Conservation (phyloP, 169 alveolate species). For the Plasmodium gallinaceum region DNA sequence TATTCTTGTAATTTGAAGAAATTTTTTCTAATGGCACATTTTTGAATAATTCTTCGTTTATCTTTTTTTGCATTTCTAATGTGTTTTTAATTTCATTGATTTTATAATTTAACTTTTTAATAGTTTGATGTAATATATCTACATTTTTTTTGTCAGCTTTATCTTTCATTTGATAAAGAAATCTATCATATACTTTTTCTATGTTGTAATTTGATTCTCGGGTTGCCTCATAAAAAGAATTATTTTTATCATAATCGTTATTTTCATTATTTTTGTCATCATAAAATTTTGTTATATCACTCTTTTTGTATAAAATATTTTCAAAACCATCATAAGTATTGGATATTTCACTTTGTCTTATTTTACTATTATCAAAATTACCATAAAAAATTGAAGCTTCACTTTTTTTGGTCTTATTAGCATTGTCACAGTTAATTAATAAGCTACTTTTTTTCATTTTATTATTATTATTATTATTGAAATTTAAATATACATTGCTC, state of each 20-base stretch:
- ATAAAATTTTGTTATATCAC: slow-evolving; percentile 23
- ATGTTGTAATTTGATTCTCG: slow-evolving; percentile 26
- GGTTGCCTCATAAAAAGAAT: slow-evolving; percentile 1
- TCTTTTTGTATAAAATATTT: slow-evolving; percentile 21
- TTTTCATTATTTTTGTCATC: slow-evolving; percentile 17
- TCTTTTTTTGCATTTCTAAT: slow-evolving; percentile 55
- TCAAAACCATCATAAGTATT: slow-evolving; percentile 23
- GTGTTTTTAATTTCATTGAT: slow-evolving; percentile 40
- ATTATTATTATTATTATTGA: slow-evolving; percentile 10
- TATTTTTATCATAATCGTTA: background rate
- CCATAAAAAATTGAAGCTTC: slow-evolving; percentile 24
- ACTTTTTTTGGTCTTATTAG: slow-evolving; percentile 16
- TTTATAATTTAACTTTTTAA: slow-evolving; percentile 59
- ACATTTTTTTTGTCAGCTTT: slow-evolving; percentile 70
- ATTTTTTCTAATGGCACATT: background rate
- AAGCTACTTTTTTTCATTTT: slow-evolving; percentile 24
- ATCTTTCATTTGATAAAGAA: slow-evolving; percentile 32
- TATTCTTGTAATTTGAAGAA: slow-evolving; percentile 38
- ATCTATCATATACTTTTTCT: slow-evolving; percentile 55
- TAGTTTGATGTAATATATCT: slow-evolving; percentile 68
- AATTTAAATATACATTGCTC: slow-evolving; percentile 13
- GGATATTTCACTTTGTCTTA: slow-evolving; percentile 22
- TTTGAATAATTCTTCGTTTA: slow-evolving; percentile 38
- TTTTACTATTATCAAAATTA: slow-evolving; percentile 10
- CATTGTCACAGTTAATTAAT: slow-evolving; percentile 12